Evolutionary conservation across 148 eudicot species (phyloP).

Genomic region (Polygonum maritimum): DNA sequence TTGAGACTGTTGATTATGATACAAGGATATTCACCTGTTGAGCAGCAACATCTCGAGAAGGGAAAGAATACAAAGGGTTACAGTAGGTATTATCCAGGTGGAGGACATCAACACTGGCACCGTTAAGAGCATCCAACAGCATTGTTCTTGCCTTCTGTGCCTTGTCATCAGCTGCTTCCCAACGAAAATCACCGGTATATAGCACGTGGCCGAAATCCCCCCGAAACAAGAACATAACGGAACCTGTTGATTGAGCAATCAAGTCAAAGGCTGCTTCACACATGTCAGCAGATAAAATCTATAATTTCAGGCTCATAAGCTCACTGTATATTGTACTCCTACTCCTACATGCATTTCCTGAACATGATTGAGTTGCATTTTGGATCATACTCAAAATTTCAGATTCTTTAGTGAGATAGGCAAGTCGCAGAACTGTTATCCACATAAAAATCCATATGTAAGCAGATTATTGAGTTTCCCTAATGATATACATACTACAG

Average conservation of each 20-base stretch:
- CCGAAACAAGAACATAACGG: slow-evolving; percentile 76
- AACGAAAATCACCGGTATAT: slow-evolving; percentile 85
- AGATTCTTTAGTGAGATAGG: too few relatives aligned
- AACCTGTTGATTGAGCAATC: slow-evolving; percentile 31
- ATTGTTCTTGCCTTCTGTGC: slow-evolving; percentile 40
- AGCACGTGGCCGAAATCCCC: slow-evolving; percentile 75
- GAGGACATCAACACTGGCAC: slow-evolving; percentile 42
- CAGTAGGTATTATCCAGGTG: slow-evolving; percentile 84
- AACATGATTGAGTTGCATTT: not conserved
- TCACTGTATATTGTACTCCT: too few relatives aligned
- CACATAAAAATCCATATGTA: too few relatives aligned
- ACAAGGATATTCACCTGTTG: slow-evolving; percentile 37
- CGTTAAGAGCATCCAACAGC: slow-evolving; percentile 50
- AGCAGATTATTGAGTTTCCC: too few relatives aligned
- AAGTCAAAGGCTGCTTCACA: not conserved
- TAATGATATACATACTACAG: too few relatives aligned
- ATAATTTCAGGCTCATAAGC: too few relatives aligned
- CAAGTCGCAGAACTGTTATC: too few relatives aligned
- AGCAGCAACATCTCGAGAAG: slow-evolving; percentile 63
- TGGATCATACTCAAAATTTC: too few relatives aligned
- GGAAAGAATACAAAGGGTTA: slow-evolving; percentile 59
- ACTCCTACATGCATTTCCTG: too few relatives aligned
- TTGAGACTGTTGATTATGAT: not conserved
- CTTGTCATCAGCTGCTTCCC: slow-evolving; percentile 51
- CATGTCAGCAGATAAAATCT: not conserved